Percentiles rank a stretch among this genome's conserved stretches.
These are phyloP conservation scores for Saraca asoca DNA, from an alignment of 331 rosid genomes.

Conservation along the genomic window DNA sequence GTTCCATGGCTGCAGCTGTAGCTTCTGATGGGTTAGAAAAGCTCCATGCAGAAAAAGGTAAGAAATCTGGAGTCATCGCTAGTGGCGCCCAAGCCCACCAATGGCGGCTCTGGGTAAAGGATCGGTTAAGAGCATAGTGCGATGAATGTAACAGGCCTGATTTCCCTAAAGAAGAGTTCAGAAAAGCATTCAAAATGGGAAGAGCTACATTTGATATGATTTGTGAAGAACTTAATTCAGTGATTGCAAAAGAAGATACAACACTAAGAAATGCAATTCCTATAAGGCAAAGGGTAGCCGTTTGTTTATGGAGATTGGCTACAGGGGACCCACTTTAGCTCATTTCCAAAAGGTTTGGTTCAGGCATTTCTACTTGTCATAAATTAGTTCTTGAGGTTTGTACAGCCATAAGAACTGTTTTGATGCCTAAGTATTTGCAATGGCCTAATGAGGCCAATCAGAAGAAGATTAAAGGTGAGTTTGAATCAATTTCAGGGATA, in stretches of 20 bases:
- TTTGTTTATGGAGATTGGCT: slow-evolving; percentile 87
- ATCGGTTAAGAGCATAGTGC: slow-evolving; percentile 96
- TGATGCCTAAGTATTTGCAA: slow-evolving; percentile 79
- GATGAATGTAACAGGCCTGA: slow-evolving; percentile 78
- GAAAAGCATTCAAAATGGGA: slow-evolving; percentile 83
- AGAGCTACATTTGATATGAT: slow-evolving; percentile 71
- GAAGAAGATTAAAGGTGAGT: slow-evolving; percentile 58
- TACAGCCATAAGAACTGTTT: slow-evolving; percentile 70
- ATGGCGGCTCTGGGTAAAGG: slow-evolving; percentile 87
- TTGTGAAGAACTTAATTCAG: slow-evolving; percentile 79
- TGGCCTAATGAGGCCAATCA: slow-evolving; percentile 68
- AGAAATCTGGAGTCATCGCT: slow-evolving; percentile 34
- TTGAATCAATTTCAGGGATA: slow-evolving; percentile 69
- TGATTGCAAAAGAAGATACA: slow-evolving; percentile 82
- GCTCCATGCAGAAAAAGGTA: slow-evolving; percentile 4
- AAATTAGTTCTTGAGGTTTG: slow-evolving; percentile 90
- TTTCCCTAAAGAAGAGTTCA: slow-evolving; percentile 81
- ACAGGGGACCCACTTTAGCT: slow-evolving; percentile 91
- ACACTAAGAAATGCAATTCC: slow-evolving; percentile 82
- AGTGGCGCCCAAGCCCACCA: slow-evolving; percentile 43
- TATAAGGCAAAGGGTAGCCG: slow-evolving; percentile 84
- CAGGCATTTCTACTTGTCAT: slow-evolving; percentile 93
- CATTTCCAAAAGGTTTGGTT: slow-evolving; percentile 75
- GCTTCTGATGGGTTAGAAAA: slow-evolving; percentile 37
- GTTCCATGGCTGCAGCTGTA: slow-evolving; percentile 39